phyloP scores from a whole-genome alignment of 148 eudicot genomes.

The Vaccinium myrtillus region DNA sequence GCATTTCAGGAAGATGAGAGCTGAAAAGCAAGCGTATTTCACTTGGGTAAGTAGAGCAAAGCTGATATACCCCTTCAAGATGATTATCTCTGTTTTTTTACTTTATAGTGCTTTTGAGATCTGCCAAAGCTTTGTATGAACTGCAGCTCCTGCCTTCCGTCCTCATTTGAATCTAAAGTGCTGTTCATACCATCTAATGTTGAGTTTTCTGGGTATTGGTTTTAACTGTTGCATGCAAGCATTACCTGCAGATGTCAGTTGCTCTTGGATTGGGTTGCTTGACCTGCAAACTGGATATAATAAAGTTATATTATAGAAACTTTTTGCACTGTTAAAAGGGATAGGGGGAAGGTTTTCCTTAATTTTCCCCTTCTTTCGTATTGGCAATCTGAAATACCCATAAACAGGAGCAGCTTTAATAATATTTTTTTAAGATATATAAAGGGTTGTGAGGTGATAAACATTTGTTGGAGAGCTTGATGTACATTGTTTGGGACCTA shows the following conservation, averaged over 20 bases:
- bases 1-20: constrained; percentile 82
- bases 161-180: neutral
- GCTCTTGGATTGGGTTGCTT: neutral
- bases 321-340: neutral
- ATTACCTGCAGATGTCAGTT: neutral
- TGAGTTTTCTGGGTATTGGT: neutral
- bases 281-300: neutral
- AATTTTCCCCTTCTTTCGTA: neutral
- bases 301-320: neutral
- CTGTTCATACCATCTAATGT: neutral
- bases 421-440: neutral
- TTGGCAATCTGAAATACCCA: neutral
- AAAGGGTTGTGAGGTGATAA: neutral
- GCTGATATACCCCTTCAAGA: neutral
- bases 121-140: neutral
- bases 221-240: neutral
- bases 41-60: constrained; percentile 59
- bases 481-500: neutral
- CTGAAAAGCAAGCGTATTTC: constrained; percentile 89
- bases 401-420: neutral
- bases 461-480: neutral
- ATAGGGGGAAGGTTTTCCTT: neutral
- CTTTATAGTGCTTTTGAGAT: neutral
- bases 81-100: neutral
- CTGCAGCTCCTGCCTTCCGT: neutral